phyloP scores from a whole-genome alignment of 2,329 filamentous ascomycete genomes.

The Chalara sp. region DNA sequence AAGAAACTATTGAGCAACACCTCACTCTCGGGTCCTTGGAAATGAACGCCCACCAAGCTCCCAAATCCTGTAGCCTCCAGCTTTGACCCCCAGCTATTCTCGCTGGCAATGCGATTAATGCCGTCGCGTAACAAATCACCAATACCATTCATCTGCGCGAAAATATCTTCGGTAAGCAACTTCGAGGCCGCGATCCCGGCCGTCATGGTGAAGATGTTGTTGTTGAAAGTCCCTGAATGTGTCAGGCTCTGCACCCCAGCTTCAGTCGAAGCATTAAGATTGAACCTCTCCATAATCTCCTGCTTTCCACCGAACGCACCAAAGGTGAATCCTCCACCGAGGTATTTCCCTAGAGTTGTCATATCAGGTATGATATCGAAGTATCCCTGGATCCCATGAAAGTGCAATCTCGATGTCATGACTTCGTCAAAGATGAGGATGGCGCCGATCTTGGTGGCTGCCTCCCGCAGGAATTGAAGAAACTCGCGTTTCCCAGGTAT shows the following conservation, averaged over 20 bases:
- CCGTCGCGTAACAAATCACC: not conserved
- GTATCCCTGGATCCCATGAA: slow-evolving; percentile 39
- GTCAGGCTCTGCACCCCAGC: slow-evolving; percentile 27
- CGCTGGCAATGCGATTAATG: not conserved
- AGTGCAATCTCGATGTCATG: slow-evolving; percentile 54
- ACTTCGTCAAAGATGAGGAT: slow-evolving; percentile 67
- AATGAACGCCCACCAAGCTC: slow-evolving; percentile 3
- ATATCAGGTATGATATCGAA: slow-evolving; percentile 47
- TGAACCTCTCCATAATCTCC: slow-evolving; percentile 51
- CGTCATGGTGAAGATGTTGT: slow-evolving; percentile 54
- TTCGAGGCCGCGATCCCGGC: not conserved
- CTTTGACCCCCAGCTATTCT: not conserved
- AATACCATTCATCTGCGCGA: not conserved
- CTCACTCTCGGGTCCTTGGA: not conserved
- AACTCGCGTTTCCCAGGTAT: slow-evolving; percentile 33
- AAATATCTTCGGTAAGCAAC: not conserved
- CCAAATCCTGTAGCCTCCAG: slow-evolving; percentile 4
- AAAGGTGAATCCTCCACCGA: slow-evolving; percentile 59
- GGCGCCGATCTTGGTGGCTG: slow-evolving; percentile 24
- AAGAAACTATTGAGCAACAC: slow-evolving; percentile 1
- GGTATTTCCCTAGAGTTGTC: slow-evolving; percentile 57
- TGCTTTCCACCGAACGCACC: slow-evolving; percentile 56
- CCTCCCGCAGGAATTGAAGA: slow-evolving; percentile 4
- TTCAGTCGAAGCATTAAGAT: slow-evolving; percentile 33
- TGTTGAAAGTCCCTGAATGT: slow-evolving; percentile 61